phyloP scores from a whole-genome alignment of 1,284 basidiomycete species.

The Leccinum subatratum region DNA sequence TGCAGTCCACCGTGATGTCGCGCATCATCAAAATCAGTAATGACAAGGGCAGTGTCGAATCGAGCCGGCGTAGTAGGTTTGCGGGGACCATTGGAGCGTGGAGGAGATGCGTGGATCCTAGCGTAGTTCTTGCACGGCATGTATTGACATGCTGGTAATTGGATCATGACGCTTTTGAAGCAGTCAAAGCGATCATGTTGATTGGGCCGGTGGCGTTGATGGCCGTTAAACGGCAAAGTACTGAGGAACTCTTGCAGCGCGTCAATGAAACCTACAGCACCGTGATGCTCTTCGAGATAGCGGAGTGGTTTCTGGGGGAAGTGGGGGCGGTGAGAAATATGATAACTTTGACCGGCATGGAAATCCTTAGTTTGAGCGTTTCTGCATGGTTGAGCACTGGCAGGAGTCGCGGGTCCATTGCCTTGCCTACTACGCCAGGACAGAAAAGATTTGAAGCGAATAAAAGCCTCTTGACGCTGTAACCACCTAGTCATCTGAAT shows the following conservation, averaged over 20 bases:
- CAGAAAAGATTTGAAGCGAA: neutral
- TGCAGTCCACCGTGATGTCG: too few relatives aligned
- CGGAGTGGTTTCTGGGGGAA: neutral
- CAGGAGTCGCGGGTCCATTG: neutral
- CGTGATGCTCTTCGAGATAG: constrained; percentile 1
- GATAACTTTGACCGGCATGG: neutral
- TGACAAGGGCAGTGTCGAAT: too few relatives aligned
- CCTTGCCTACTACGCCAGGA: neutral
- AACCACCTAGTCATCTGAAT: neutral
- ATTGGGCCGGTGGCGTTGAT: too few relatives aligned
- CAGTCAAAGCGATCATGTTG: too few relatives aligned
- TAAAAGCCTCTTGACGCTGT: neutral
- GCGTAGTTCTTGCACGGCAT: too few relatives aligned
- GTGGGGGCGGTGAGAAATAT: neutral
- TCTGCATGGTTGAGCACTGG: neutral
- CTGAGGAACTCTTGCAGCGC: neutral
- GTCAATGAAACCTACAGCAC: neutral
- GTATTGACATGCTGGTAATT: too few relatives aligned
- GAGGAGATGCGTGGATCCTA: too few relatives aligned
- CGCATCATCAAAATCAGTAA: too few relatives aligned
- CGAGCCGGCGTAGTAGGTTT: too few relatives aligned
- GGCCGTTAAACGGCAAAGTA: neutral
- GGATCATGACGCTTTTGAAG: too few relatives aligned
- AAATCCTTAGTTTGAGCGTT: neutral
- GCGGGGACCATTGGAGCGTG: too few relatives aligned